Base-by-base conservation (phyloP, 139 green algal species). In the Chlamydomonas schloesseri region DNA sequence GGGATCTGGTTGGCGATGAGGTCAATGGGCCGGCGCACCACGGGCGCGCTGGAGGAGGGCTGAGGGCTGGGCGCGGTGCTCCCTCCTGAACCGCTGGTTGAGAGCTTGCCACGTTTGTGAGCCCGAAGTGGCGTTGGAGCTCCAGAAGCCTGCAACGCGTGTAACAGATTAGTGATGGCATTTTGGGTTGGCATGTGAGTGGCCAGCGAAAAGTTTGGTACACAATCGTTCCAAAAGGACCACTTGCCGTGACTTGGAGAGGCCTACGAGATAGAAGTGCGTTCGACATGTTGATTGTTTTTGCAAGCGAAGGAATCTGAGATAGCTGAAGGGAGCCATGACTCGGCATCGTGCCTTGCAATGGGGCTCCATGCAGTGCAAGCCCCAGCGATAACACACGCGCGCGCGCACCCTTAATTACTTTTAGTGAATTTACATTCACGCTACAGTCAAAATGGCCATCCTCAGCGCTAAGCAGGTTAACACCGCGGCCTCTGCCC, bases 401-500 rank as follows among this genome's bases (percentile, higher is more conserved):
- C 29, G 0, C 1, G 28, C 26, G 2, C 34, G 26, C 62, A 34
- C 3, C 24, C 9, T 14, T 17, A 3, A 3, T 23, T 29, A 71
- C n/a, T 37, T 21, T 46, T 42, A 20, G 17, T 71, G 36, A 21
- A 29, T 53, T 55, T 73, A 5, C 37, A 67, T 13, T 15, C 47
- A 14, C 55, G 29, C 20, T 31, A 18, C 11, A 67, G 24, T 34
- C 26, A 74, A 42, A 65, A 85, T 85, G 79, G 79, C 79, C 67
- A 21, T 76, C 5, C 55, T 85, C 68, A 85, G 64, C 79, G 69
- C 46, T 67, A 85, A 85, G 64, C 67, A 68, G 67, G 31, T 85
- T 36, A 67, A 85, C 46, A 14, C 13, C 1, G 47, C 37, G 47
- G 79, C 65, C 0, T 69, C 42, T 5, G 42, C 65, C n/a, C 65